A percentile compares a stretch with the other conserved stretches of the same genome.
Conservation (phyloP, 306 rosid species). For the Morella rubra region DNA sequence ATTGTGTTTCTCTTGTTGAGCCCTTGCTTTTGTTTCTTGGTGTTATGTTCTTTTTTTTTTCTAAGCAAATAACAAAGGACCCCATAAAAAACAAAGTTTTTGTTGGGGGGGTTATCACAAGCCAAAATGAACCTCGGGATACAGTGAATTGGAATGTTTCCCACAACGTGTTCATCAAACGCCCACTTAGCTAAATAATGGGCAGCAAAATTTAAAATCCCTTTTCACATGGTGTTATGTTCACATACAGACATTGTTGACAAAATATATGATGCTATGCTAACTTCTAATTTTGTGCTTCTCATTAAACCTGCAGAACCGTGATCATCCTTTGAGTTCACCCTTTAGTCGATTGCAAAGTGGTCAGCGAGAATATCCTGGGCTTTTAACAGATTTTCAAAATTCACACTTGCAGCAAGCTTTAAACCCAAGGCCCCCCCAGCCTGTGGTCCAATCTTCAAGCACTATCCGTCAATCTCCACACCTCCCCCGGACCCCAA, state of each 20-base stretch:
- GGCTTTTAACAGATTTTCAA: conserved; percentile 25
- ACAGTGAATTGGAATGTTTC: no score
- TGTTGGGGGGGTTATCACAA: no score
- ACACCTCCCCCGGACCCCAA: conserved; percentile 26
- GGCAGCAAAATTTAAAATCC: no score
- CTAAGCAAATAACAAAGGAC: no score
- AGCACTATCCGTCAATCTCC: conserved; percentile 24
- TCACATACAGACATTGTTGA: not conserved
- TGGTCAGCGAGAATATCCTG: conserved; percentile 22
- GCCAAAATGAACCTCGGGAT: no score
- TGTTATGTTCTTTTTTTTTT: not conserved
- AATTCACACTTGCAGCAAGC: conserved; percentile 67
- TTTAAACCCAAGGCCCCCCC: conserved; percentile 39
- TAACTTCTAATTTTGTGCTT: conserved; percentile 5
- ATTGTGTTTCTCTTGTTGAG: not conserved
- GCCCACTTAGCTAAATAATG: no score
- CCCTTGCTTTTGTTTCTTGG: not conserved
- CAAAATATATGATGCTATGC: not conserved
- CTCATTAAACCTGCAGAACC: conserved; percentile 47
- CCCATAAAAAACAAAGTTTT: no score
- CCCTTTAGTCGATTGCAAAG: conserved; percentile 40
- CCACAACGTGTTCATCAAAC: no score
- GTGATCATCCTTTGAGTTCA: conserved; percentile 34
- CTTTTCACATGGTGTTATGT: not conserved
- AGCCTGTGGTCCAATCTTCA: conserved; percentile 28